These are phyloP conservation scores for Ogataea methanolica DNA, from an alignment of 805 yeast species.

Conservation along the genomic window DNA sequence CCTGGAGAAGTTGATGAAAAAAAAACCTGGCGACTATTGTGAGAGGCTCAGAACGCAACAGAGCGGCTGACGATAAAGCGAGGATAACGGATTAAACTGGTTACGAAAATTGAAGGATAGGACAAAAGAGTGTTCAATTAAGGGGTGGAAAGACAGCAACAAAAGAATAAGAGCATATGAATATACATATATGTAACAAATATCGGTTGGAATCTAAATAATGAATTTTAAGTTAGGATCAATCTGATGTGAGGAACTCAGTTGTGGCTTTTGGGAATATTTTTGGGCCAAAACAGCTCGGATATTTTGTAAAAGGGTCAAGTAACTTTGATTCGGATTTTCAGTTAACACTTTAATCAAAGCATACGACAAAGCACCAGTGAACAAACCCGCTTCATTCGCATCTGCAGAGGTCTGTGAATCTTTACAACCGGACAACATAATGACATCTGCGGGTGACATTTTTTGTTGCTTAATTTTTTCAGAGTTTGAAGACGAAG, in stretches of 20 bases:
- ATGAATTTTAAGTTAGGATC: conserved; percentile 45
- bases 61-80: no score
- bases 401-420: conserved; percentile 84
- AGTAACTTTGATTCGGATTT: conserved; percentile 63
- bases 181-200: background rate
- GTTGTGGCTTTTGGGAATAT: conserved; percentile 80
- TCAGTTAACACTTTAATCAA: conserved; percentile 58
- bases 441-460: conserved; percentile 72
- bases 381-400: conserved; percentile 58
- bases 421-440: conserved; percentile 80
- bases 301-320: conserved; percentile 67
- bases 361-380: conserved; percentile 86
- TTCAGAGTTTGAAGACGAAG: conserved; percentile 32
- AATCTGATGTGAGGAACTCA: conserved; percentile 77
- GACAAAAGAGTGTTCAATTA: no score
- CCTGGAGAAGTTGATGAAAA: no score
- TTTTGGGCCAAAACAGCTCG: conserved; percentile 56
- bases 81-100: no score
- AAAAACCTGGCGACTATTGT: no score
- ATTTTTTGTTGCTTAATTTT: conserved; percentile 51
- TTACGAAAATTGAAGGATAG: no score
- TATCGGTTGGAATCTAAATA: conserved; percentile 15
- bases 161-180: background rate
- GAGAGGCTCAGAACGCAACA: no score
- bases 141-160: no score